phyloP scores from a whole-genome alignment of 805 yeast species.

The Myxozyma udenii region DNA sequence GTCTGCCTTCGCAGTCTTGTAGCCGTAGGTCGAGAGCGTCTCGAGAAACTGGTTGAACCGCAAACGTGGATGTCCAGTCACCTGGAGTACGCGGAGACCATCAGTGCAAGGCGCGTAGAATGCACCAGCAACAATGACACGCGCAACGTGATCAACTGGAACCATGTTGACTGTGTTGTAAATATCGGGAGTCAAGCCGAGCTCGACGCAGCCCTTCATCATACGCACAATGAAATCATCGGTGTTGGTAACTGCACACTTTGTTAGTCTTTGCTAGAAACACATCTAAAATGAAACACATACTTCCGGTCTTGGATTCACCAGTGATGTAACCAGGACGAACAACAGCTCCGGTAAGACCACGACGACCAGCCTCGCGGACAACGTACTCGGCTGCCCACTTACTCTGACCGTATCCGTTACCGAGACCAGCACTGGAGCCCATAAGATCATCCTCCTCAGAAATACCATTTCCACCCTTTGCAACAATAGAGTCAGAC shows the following conservation, averaged over 20 bases:
- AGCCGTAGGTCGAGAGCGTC: constrained; percentile 67
- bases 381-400: constrained; percentile 95
- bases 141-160: constrained; percentile 97
- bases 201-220: constrained; percentile 89
- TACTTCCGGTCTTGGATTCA: constrained; percentile 64
- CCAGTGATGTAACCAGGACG: constrained; percentile 98
- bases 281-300: not conserved
- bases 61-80: constrained; percentile 95
- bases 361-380: constrained; percentile 82
- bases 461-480: constrained; percentile 68
- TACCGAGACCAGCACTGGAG: constrained; percentile 74
- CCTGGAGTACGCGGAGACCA: constrained; percentile 76
- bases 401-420: constrained; percentile 96
- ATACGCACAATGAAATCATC: constrained; percentile 94
- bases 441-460: constrained; percentile 85
- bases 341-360: constrained; percentile 81
- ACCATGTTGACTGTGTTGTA: constrained; percentile 89
- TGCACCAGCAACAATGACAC: constrained; percentile 80
- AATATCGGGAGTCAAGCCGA: constrained; percentile 83
- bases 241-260: constrained; percentile 67
- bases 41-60: constrained; percentile 72
- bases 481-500: constrained; percentile 64
- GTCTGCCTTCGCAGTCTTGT: constrained; percentile 56
- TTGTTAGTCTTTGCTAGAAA: constrained; percentile 1
- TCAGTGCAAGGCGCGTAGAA: constrained; percentile 62